Base-by-base conservation (phyloP, 768 basidiomycete genomes). In the Clitopilus passeckerianus region DNA sequence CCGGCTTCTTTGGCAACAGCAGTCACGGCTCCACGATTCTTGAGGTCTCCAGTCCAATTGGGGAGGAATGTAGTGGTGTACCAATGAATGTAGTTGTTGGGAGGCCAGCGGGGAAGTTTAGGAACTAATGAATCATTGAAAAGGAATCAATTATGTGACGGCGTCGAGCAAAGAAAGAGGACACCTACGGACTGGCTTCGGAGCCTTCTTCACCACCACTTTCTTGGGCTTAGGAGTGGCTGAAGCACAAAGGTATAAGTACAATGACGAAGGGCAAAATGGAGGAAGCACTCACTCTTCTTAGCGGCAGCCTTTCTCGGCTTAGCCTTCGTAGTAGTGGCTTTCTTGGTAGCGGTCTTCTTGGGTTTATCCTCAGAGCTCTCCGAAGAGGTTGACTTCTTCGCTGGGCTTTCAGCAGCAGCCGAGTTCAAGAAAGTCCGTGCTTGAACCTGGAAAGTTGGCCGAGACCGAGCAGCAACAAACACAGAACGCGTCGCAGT, bases 361-460 rank as follows among this genome's bases (percentile, higher is more conserved):
- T n/a, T n/a, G n/a, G 37, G 37, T 15, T 10, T 50, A 12, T 50
- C 18, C n/a, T 23, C 20, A 5, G 22, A 22, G 12, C 20, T 50
- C 46, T 50, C 37, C 10, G 37, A 41, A 5, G 22, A 50, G 46
- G 18, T 10, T 50, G 46, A 10, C 22, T 50, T 50, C 20, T 50
- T 50, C 5, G 20, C 46, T 50, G 46, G 46, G 22, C 46, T 50
- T 20, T 50, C 46, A 5, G 46, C 46, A 23, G 46, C 22, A 20
- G n/a, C 20, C 10, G 46, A 50, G 16, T 58, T 56, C 34, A 64
- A 30, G 66, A 67, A 67, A 12, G 63, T 64, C 53, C 66, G 66
- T 53, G 66, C 62, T 57, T 56, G 56, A 18, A 58, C 18, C 41
- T 53, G 57, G 23, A 34, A 34, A 34, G 16, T 16, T 20, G 35